Percentiles rank a stretch among this genome's conserved stretches.
phyloP scores from a whole-genome alignment of 176 grass and related monocot genomes.

The Secale cereale region DNA sequence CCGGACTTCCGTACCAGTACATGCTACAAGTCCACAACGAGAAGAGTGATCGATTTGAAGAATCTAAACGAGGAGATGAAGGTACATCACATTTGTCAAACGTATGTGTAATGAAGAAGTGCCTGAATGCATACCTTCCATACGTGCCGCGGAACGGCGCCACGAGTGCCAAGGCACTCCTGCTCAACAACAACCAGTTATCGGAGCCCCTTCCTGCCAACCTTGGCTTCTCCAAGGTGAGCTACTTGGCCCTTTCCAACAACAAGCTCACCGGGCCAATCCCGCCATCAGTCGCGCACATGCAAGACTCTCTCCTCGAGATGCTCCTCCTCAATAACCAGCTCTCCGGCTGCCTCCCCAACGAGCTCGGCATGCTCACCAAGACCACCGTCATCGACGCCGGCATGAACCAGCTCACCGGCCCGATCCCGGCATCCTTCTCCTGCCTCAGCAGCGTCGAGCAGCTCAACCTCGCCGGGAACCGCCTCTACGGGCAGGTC shows the following conservation, averaged over 20 bases:
- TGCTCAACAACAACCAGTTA: too few species aligned
- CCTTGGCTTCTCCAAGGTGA: slow-evolving; percentile 19
- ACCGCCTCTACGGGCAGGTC: slow-evolving; percentile 48
- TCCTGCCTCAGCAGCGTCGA: slow-evolving; percentile 61
- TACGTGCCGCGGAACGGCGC: too few species aligned
- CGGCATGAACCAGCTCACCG: slow-evolving; percentile 61
- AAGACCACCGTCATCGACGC: slow-evolving; percentile 65
- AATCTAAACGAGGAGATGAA: too few species aligned
- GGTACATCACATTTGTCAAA: too few species aligned
- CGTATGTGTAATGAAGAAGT: too few species aligned
- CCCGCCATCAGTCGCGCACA: not conserved
- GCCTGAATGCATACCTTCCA: too few species aligned
- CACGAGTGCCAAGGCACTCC: too few species aligned
- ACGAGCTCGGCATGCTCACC: slow-evolving; percentile 50
- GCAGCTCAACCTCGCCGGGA: slow-evolving; percentile 52
- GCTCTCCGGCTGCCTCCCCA: slow-evolving; percentile 68
- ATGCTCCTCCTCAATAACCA: slow-evolving; percentile 63
- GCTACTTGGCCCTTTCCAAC: slow-evolving; percentile 61
- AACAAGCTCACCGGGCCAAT: slow-evolving; percentile 60
- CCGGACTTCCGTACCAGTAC: too few species aligned
- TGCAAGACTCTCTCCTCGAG: slow-evolving; percentile 36
- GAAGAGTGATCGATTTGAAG: too few species aligned
- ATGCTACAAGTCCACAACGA: too few species aligned
- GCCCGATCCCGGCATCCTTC: slow-evolving; percentile 59
- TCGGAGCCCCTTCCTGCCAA: too few species aligned